Evolutionary conservation across 306 rosid genomes (phyloP), one percentile per base, ranked within the genome.

Genomic region (Cotoneaster glaucophyllus): DNA sequence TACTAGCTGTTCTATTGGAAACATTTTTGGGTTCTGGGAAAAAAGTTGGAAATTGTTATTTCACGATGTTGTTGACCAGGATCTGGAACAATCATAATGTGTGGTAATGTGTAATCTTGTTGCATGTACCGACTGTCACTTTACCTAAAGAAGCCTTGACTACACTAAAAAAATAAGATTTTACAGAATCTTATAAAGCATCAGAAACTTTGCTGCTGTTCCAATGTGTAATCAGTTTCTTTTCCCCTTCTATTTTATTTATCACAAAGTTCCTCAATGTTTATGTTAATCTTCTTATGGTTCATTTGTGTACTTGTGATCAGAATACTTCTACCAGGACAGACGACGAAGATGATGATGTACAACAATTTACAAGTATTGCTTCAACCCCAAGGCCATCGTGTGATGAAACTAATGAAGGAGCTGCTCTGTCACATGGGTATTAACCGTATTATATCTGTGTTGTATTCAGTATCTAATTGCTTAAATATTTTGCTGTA

Each of bases 331-430:
- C 67, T 74, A 58, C 67, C 29, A 75, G 74, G 73, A 66, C 85
- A n/a, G 89, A 86, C 53, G 82, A 76, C 4, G 24, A 64, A 8
- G 89, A 86, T 66, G 82, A 76, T 64, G 88, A 73, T 66, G 86
- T 77, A 58, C 82, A 83, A 22, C 77, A 79, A 52, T 62, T 80
- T 76, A 72, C 77, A 13, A 82, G 82, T 78, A 62, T 53, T 71
- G 64, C 71, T 71, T 70, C 89, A 24, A 79, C 76, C 71, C 44
- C 72, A 62, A 44, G 78, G 67, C 80, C 79, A 61, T 74, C 77
- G 63, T 71, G 68, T 78, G 83, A 78, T 59, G 75, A 79, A 80
- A 74, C 77, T 74, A 74, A 83, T 64, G 85, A 78, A 61, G 85
- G 77, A 74, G 85, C 77, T 66, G 74, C 12, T 15, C 45, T 53